Evolutionary conservation across 202 grass and related monocot species (phyloP).

Genomic region (Setaria italica): DNA sequence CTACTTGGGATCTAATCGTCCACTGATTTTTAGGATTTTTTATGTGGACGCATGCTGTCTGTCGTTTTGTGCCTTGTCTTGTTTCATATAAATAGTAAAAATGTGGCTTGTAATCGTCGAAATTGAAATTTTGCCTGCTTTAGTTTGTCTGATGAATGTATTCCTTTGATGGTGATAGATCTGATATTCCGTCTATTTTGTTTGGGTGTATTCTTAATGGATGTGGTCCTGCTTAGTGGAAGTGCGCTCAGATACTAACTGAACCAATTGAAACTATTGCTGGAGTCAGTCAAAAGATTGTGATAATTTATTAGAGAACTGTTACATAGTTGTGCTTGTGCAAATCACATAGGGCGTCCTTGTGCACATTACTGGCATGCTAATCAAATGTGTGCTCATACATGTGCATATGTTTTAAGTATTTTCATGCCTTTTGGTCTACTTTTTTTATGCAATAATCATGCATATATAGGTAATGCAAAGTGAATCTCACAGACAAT

Average conservation of each 20-base stretch:
- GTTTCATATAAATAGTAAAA: constrained; percentile 15
- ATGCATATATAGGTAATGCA: background rate
- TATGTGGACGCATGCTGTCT: background rate
- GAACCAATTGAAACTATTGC: background rate
- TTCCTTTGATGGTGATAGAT: background rate
- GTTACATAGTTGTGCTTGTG: background rate
- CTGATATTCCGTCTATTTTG: constrained; percentile 4
- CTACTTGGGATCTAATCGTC: background rate
- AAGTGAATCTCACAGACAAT: background rate
- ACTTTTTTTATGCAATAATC: background rate
- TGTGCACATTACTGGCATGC: background rate
- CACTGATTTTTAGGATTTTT: background rate
- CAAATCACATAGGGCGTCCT: background rate
- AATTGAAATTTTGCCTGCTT: background rate
- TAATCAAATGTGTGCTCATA: background rate
- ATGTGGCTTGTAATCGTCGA: too few relatives aligned
- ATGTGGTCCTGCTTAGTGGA: background rate
- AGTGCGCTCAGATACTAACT: background rate
- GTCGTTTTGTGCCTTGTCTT: background rate
- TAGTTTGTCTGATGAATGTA: background rate
- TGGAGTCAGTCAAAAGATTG: too few relatives aligned
- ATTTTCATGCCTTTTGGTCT: background rate
- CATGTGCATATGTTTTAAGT: background rate
- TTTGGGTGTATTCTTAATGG: background rate
- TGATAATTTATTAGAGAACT: background rate